Percentiles rank a stretch among this genome's conserved stretches.
phyloP scores from a whole-genome alignment of 768 basidiomycete genomes.

The Gyrodon lividus region DNA sequence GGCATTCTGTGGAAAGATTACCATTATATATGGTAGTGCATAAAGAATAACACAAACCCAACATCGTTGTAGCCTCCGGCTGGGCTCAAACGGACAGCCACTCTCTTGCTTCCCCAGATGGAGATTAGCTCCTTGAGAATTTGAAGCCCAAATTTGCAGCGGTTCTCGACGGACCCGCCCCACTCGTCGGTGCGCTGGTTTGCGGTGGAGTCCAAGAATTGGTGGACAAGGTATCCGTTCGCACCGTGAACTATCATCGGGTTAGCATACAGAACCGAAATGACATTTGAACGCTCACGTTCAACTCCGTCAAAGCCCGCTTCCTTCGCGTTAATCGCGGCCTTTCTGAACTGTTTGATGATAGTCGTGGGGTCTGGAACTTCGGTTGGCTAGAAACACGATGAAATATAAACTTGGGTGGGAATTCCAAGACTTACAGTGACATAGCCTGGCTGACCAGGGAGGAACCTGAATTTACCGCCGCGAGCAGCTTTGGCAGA shows the following conservation, averaged over 20 bases:
- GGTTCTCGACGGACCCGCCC: conserved; percentile 59
- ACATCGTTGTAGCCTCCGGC: conserved; percentile 46
- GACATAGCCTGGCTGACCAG: conserved; percentile 39
- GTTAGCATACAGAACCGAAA: not conserved
- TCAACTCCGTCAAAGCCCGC: conserved; percentile 62
- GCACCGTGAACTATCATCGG: conserved; percentile 41
- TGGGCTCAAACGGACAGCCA: conserved; percentile 46
- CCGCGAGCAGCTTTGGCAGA: conserved; percentile 44
- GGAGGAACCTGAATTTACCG: conserved; percentile 40
- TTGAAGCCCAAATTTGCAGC: conserved; percentile 54
- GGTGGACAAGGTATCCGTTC: conserved; percentile 44
- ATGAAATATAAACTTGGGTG: not conserved
- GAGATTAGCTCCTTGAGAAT: conserved; percentile 42
- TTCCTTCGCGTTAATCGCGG: conserved; percentile 47
- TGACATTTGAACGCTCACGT: conserved; percentile 28
- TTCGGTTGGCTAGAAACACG: conserved; percentile 34
- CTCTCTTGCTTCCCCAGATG: conserved; percentile 44
- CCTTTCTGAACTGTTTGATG: conserved; percentile 40
- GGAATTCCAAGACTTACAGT: conserved; percentile 29
- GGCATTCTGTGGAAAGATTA: conserved; percentile 36
- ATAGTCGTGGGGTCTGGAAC: conserved; percentile 42
- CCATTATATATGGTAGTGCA: not conserved
- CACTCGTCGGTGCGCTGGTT: conserved; percentile 58
- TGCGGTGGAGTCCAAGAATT: conserved; percentile 48
- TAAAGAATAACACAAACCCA: conserved; percentile 25